Conservation (phyloP, 2,329 filamentous ascomycete species). For the Thelonectria discophora region DNA sequence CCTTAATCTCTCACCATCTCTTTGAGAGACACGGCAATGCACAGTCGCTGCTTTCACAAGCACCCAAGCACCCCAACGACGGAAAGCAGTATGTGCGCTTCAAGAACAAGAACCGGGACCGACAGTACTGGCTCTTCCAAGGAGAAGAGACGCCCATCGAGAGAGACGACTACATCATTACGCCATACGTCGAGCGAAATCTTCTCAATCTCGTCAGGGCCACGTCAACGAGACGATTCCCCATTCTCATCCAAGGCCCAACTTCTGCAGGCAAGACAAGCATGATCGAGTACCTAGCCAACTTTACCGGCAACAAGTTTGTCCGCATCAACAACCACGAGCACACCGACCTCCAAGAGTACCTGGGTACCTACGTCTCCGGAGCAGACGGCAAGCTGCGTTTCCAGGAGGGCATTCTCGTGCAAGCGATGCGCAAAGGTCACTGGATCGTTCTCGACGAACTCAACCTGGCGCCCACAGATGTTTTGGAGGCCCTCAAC, state of each 20-base stretch:
- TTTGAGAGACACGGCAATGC: slow-evolving; percentile 73
- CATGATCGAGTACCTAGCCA: slow-evolving; percentile 99
- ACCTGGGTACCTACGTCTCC: slow-evolving; percentile 93
- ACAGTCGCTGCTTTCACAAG: slow-evolving; percentile 78
- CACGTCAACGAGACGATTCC: slow-evolving; percentile 89
- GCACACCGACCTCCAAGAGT: slow-evolving; percentile 97
- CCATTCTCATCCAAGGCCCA: slow-evolving; percentile 93
- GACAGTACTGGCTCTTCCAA: slow-evolving; percentile 90
- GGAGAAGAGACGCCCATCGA: slow-evolving; percentile 72
- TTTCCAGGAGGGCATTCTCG: slow-evolving; percentile 93
- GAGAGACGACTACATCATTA: slow-evolving; percentile 93
- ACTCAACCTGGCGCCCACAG: slow-evolving; percentile 93
- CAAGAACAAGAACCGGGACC: slow-evolving; percentile 67
- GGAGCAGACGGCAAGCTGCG: slow-evolving; percentile 82
- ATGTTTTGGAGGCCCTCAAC: slow-evolving; percentile 96
- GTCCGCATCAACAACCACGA: slow-evolving; percentile 99
- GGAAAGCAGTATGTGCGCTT: slow-evolving; percentile 83
- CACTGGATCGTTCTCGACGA: slow-evolving; percentile 99
- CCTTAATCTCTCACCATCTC: slow-evolving; percentile 82
- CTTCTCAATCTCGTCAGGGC: slow-evolving; percentile 93
- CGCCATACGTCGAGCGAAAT: slow-evolving; percentile 93
- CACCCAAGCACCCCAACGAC: slow-evolving; percentile 79
- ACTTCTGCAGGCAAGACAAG: slow-evolving; percentile 98
- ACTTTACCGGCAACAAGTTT: slow-evolving; percentile 94
- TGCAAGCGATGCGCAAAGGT: slow-evolving; percentile 89